Base-by-base conservation (phyloP, 2,329 filamentous ascomycete species). In the Penicillium polonicum region DNA sequence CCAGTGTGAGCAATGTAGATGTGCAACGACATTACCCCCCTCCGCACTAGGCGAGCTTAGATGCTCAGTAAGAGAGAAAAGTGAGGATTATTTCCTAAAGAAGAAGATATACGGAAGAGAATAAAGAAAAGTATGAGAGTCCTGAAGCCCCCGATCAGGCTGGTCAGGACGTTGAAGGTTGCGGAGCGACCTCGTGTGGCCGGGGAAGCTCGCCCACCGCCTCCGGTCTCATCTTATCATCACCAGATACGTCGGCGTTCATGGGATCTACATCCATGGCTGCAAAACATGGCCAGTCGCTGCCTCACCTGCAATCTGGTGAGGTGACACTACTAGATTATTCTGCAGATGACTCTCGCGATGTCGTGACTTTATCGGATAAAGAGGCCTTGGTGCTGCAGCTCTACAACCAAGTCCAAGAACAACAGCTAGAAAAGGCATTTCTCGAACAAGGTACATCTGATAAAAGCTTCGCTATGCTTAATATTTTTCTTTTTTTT, bases 1-100 rank as follows among this genome's bases (percentile, higher is more conserved):
- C 93, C 93, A 77, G 90, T 92, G 80, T 96, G 92, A 83, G 91
- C 92, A 74, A 96, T 88, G 81, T 91, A 90, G 78, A 96, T 88
- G 80, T 91, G 87, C 75, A 93, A 85, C 80, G 90, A 89, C 91
- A 96, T 96, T 78, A 82, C 43, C 52, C 84, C 78, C 69, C 67
- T 60, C 62, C 68, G 68, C 73, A 67, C 68, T 65, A 65, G 59
- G 29, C 61, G 70, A 70, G 65, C 61, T 57, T 48, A 56, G 60
- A 58, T 64, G 68, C 66, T 67, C 65, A 56, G 42, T 57, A 29
- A 25, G 10, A 65, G 60, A 61, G 62, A 65, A 64, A 62, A 57
- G 57, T 48, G 53, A 61, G 57, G 57, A 52, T 55, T 60, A 48
- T 46, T 35, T 46, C 38, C 48, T 55, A 55, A 55, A 63, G 53